Evolutionary conservation across 2,329 filamentous ascomycete species (phyloP).

Genomic region (Trichoderma sp.): DNA sequence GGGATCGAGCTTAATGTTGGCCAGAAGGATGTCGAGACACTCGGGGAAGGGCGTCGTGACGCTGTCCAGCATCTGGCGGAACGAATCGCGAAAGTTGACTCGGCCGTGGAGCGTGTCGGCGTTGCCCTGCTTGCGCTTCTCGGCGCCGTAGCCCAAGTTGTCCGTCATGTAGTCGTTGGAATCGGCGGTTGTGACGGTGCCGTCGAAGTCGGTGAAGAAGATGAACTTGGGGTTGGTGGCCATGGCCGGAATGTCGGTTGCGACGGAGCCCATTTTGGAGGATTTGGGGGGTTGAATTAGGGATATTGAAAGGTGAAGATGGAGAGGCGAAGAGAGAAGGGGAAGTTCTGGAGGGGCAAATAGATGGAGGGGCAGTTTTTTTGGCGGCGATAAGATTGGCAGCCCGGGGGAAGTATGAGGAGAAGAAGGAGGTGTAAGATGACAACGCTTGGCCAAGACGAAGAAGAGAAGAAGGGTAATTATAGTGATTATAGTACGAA

Average conservation of each 20-base stretch:
- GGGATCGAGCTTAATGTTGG: constrained; percentile 87
- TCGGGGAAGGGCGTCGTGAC: constrained; percentile 77
- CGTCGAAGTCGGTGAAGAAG: constrained; percentile 99
- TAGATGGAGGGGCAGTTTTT: background rate
- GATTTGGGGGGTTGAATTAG: background rate
- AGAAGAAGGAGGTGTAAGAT: background rate
- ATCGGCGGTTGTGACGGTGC: constrained; percentile 79
- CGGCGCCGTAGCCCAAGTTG: constrained; percentile 80
- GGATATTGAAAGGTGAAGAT: background rate
- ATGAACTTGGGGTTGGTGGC: constrained; percentile 79
- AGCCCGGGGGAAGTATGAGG: background rate
- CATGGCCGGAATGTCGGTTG: constrained; percentile 56
- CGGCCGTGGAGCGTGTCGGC: constrained; percentile 71
- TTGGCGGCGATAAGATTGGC: background rate
- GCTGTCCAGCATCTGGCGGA: constrained; percentile 90
- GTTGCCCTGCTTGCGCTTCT: constrained; percentile 72
- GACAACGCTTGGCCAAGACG: background rate
- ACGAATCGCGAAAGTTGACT: constrained; percentile 79
- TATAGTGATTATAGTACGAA: background rate
- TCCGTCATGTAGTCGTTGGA: constrained; percentile 78
- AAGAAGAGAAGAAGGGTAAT: background rate
- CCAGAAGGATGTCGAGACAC: constrained; percentile 75
- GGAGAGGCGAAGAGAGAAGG: background rate
- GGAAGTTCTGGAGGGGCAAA: background rate
- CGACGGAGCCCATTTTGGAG: constrained; percentile 45